A percentile compares a stretch with the other conserved stretches of the same genome.
phyloP scores from a whole-genome alignment of 2,329 filamentous ascomycete species.

The Domatiomyces catenatus region DNA sequence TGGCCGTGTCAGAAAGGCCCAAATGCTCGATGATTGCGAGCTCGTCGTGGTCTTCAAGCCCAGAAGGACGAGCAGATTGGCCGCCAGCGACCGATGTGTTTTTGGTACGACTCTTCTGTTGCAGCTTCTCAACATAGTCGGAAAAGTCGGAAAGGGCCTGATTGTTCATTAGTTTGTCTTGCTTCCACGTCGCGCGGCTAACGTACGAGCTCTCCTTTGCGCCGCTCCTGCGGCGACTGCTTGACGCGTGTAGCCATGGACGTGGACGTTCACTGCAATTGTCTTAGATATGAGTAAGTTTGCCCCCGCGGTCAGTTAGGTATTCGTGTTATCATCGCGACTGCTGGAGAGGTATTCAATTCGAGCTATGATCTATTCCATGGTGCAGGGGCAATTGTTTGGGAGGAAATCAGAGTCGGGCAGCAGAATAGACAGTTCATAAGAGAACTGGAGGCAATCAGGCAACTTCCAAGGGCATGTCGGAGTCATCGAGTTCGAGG shows the following conservation, averaged over 20 bases:
- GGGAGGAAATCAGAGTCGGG: background rate
- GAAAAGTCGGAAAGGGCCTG: slow-evolving; percentile 86
- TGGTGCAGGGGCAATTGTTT: background rate
- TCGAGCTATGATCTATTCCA: background rate
- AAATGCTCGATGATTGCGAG: slow-evolving; percentile 77
- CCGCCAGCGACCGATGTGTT: slow-evolving; percentile 21
- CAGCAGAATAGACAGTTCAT: background rate
- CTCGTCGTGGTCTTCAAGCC: slow-evolving; percentile 61
- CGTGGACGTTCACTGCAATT: background rate
- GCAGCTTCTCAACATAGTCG: slow-evolving; percentile 92
- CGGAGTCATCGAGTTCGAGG: background rate
- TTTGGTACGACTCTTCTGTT: slow-evolving; percentile 38
- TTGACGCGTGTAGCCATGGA: slow-evolving; percentile 40
- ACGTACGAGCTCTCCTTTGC: slow-evolving; percentile 70
- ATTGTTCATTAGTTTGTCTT: background rate
- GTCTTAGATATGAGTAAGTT: slow-evolving; percentile 8
- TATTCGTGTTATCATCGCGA: slow-evolving; percentile 32
- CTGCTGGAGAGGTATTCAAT: background rate
- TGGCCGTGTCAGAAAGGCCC: slow-evolving; percentile 53
- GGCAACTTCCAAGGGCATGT: background rate
- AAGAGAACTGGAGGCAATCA: background rate
- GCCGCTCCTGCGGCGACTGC: slow-evolving; percentile 59
- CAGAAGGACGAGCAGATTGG: slow-evolving; percentile 18
- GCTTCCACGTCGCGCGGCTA: background rate
- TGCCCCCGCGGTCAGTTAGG: slow-evolving; percentile 25